These are phyloP conservation scores for Microbotryum violaceum DNA, from an alignment of 1,284 basidiomycete genomes.

Conservation along the genomic window DNA sequence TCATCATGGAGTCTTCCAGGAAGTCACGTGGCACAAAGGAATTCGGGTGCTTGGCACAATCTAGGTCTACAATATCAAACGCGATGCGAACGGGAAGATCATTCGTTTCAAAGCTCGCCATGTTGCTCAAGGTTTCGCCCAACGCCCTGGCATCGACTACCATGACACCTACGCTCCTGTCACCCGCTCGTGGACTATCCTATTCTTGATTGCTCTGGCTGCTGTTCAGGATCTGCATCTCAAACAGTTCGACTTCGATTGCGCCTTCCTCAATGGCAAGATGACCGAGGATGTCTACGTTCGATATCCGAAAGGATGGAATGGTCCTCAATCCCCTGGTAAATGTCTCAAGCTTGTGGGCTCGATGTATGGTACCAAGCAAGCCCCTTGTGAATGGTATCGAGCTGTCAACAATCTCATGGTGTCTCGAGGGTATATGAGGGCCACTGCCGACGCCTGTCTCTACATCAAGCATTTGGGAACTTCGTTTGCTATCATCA, in stretches of 20 bases:
- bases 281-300: constrained; percentile 14
- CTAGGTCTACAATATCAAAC: too few relatives aligned
- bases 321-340: neutral
- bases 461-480: too few relatives aligned
- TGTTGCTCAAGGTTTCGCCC: constrained; percentile 12
- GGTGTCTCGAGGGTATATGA: neutral
- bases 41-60: too few relatives aligned
- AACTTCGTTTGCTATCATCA: too few relatives aligned
- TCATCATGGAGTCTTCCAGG: too few relatives aligned
- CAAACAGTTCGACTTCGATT: constrained; percentile 10
- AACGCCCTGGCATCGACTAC: constrained; percentile 14
- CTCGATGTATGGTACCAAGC: constrained; percentile 2
- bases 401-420: neutral
- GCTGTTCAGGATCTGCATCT: neutral
- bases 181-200: too few relatives aligned
- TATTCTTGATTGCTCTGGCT: constrained; percentile 3
- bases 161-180: too few relatives aligned
- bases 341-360: neutral
- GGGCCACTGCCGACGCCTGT: neutral
- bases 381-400: constrained; percentile 1
- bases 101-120: constrained; percentile 3
- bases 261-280: constrained; percentile 12
- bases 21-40: too few relatives aligned
- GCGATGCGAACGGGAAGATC: too few relatives aligned
- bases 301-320: constrained; percentile 5